Evolutionary conservation across 768 basidiomycete genomes (phyloP), one percentile per base, ranked within the genome.

Genomic region (Saitozyma podzolica): DNA sequence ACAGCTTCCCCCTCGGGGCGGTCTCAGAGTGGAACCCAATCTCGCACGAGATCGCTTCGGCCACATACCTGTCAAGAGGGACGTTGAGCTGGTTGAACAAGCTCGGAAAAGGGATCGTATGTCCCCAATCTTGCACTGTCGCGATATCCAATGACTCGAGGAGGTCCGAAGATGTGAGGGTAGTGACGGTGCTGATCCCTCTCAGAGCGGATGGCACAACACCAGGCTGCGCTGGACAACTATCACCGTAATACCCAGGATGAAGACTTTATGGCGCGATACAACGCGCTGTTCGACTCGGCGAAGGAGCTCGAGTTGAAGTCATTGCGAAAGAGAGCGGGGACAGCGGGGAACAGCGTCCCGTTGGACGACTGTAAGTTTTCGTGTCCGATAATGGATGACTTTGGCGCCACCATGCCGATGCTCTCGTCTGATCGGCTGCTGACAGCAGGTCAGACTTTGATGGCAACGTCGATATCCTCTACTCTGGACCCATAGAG

Each of bases 401-500:
- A 11, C 6, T 47, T 47, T 6, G 45, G n/a, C 13, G 29, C 29
- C 29, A 29, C 29, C 29, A 29, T 29, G 29, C 29, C 29, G 29
- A 29, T 29, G 29, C 29, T 29, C 29, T 29, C 29, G 29, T 29
- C 2, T 29, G 29, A 29, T 5, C 29, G 29, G 5, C 3, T 47
- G 45, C 45, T 47, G 45, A 47, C 45, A 13, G 13, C n/a, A 11
- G 45, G 29, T 29, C 45, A 47, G 45, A 13, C 45, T 47, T 47
- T 6, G 45, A 47, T 17, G 45, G 45, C n/a, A 47, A 47, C 11
- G 54, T 56, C 16, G 61, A 62, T 29, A 62, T 62, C 54, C 45
- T 47, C 14, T 62, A 62, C 29, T 20, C 41, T 16, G 61, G 48
- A 39, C 55, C 55, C 45, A 37, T 62, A 9, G 5, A 43, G 19